These are phyloP conservation scores for Penicillium sclerotiorum DNA, from an alignment of 2,329 filamentous ascomycete species.

Conservation along the genomic window DNA sequence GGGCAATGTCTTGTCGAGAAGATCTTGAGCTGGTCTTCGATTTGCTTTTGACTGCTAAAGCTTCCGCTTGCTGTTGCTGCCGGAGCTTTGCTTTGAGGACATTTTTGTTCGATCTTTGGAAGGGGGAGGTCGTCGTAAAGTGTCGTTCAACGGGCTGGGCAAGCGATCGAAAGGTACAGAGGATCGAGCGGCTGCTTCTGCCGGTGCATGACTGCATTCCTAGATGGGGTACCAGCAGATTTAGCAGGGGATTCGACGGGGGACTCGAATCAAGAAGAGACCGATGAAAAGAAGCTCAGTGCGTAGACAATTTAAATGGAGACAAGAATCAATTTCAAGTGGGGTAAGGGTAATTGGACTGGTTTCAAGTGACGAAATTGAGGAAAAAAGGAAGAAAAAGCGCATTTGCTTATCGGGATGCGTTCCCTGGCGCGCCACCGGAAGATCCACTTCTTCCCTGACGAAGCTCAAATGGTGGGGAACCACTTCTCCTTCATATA, in stretches of 20 bases:
- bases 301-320: too few species aligned
- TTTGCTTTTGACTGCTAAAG: not conserved
- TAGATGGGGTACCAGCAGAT: constrained; percentile 8
- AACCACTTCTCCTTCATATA: constrained; percentile 30
- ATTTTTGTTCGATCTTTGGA: constrained; percentile 26
- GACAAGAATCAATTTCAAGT: too few species aligned
- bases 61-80: not conserved
- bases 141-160: constrained; percentile 30
- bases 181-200: constrained; percentile 43
- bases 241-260: not conserved
- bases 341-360: too few species aligned
- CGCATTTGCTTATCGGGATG: constrained; percentile 23
- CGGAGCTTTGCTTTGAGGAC: constrained; percentile 11
- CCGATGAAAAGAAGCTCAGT: not conserved
- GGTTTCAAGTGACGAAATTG: too few species aligned
- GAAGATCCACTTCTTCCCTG: constrained; percentile 25
- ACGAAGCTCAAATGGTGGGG: constrained; percentile 32
- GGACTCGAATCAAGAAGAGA: not conserved
- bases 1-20: constrained; percentile 13
- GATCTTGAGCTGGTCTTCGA: not conserved
- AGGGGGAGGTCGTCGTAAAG: constrained; percentile 34
- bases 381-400: constrained; percentile 5
- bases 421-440: constrained; percentile 24
- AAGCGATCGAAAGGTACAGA: constrained; percentile 42
- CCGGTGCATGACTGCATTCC: constrained; percentile 46